Conservation (phyloP, 768 basidiomycete species). For the Strobilomyces echinocephalus region DNA sequence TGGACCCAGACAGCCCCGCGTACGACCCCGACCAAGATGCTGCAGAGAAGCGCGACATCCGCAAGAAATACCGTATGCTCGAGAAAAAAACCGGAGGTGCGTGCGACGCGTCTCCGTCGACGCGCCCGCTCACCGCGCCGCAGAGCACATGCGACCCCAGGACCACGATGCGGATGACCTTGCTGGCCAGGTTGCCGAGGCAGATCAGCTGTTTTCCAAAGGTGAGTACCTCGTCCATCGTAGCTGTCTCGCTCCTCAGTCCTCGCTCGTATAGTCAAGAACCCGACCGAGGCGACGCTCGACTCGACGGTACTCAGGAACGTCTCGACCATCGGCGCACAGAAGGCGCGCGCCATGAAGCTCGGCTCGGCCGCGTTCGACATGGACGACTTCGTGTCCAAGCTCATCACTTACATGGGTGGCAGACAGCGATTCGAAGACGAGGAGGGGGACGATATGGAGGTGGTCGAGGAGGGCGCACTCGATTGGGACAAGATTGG, state of each 20-base stretch:
- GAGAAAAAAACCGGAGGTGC: constrained; percentile 62
- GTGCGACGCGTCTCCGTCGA: constrained; percentile 12
- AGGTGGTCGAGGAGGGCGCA: constrained; percentile 42
- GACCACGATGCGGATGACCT: constrained; percentile 56
- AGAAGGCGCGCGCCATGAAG: constrained; percentile 89
- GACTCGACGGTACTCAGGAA: constrained; percentile 80
- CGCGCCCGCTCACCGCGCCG: not conserved
- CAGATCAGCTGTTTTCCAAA: constrained; percentile 61
- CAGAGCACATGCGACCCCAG: constrained; percentile 48
- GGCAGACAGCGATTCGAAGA: constrained; percentile 49
- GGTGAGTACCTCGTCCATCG: constrained; percentile 33
- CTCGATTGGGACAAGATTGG: constrained; percentile 88
- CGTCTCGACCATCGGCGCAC: constrained; percentile 73
- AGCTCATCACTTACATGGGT: constrained; percentile 72
- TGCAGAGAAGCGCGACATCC: constrained; percentile 68
- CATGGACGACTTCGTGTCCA: constrained; percentile 81
- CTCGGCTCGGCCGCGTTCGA: constrained; percentile 87
- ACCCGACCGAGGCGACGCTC: constrained; percentile 83
- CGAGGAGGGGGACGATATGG: constrained; percentile 49
- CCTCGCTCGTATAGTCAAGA: constrained; percentile 49
- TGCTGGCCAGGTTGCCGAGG: constrained; percentile 49
- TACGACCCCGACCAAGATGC: constrained; percentile 87
- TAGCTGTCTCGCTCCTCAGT: constrained; percentile 1
- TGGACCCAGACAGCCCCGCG: constrained; percentile 30
- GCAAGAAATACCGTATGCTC: constrained; percentile 68